Evolutionary conservation across 768 basidiomycete genomes (phyloP).

Genomic region (Macrolepiota fuliginosa): DNA sequence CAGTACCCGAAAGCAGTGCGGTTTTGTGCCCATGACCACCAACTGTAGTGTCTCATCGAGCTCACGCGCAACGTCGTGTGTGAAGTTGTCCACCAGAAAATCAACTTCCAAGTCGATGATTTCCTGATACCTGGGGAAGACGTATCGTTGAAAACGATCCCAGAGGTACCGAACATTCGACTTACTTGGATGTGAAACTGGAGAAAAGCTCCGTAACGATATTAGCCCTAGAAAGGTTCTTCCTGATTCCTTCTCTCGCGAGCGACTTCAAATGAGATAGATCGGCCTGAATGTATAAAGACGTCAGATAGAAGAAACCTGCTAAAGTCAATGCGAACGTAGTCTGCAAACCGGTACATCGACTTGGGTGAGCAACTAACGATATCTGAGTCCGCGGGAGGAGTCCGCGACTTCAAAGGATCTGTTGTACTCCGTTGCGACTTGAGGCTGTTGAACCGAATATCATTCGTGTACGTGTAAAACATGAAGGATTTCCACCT

Average conservation of each 20-base stretch:
- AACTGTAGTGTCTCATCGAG: conserved; percentile 5
- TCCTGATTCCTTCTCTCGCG: conserved; percentile 9
- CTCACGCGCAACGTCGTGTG: background rate
- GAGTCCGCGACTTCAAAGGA: background rate
- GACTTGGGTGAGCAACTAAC: conserved; percentile 34
- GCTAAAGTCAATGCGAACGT: background rate
- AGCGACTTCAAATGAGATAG: background rate
- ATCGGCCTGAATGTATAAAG: background rate
- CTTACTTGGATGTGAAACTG: conserved; percentile 12
- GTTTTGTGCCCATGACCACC: background rate
- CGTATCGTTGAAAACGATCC: background rate
- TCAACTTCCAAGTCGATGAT: conserved; percentile 2
- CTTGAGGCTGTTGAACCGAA: conserved; percentile 4
- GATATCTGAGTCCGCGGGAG: background rate
- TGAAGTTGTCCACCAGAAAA: conserved; percentile 4
- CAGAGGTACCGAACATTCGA: background rate
- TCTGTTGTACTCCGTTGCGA: background rate
- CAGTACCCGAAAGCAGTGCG: background rate
- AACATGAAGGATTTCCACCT: conserved; percentile 13
- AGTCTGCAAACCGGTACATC: conserved; percentile 32
- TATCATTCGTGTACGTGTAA: conserved; percentile 10
- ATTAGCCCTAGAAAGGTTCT: conserved; percentile 6
- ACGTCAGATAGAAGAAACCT: background rate
- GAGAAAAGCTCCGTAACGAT: conserved; percentile 14
- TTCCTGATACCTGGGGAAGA: conserved; percentile 1